Evolutionary conservation across 441 rosid genomes (phyloP).

Genomic region (Euphorbia corollata): DNA sequence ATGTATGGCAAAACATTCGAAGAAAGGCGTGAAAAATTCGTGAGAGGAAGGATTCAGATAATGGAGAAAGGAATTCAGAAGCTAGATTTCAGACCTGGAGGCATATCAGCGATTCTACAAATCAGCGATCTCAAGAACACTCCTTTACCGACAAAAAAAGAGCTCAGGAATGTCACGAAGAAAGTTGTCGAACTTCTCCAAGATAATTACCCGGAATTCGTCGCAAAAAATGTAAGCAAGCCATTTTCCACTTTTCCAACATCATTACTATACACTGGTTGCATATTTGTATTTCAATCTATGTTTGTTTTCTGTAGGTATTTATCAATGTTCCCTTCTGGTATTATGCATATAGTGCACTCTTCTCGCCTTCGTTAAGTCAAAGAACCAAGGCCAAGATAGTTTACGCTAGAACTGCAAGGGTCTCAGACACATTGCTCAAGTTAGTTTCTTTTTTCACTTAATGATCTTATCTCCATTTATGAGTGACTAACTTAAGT

Average conservation of each 20-base stretch:
- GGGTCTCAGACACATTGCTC: conserved; percentile 40
- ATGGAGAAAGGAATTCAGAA: conserved; percentile 39
- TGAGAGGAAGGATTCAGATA: conserved; percentile 40
- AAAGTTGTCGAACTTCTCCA: conserved; percentile 31
- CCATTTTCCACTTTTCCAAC: background rate
- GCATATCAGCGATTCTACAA: conserved; percentile 31
- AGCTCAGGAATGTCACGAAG: conserved; percentile 27
- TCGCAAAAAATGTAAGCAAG: conserved; percentile 25
- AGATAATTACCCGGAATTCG: conserved; percentile 47
- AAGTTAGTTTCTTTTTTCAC: conserved; percentile 31
- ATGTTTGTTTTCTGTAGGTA: conserved; percentile 25
- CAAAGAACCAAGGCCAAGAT: conserved; percentile 47
- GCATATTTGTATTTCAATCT: background rate
- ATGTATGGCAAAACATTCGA: conserved; percentile 30
- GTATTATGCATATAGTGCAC: conserved; percentile 41
- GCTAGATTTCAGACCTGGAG: conserved; percentile 40
- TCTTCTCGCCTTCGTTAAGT: conserved; percentile 34
- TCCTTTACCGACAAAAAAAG: conserved; percentile 37
- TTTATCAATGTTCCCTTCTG: conserved; percentile 50
- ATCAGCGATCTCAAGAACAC: conserved; percentile 42
- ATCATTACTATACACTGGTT: background rate
- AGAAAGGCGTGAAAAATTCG: conserved; percentile 28
- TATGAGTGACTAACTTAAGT: background rate
- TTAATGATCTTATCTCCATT: background rate
- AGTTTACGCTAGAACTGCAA: conserved; percentile 32